These are phyloP conservation scores for Aureobasidium melanogenum DNA, from an alignment of 2,329 filamentous ascomycete genomes.

Conservation along the genomic window DNA sequence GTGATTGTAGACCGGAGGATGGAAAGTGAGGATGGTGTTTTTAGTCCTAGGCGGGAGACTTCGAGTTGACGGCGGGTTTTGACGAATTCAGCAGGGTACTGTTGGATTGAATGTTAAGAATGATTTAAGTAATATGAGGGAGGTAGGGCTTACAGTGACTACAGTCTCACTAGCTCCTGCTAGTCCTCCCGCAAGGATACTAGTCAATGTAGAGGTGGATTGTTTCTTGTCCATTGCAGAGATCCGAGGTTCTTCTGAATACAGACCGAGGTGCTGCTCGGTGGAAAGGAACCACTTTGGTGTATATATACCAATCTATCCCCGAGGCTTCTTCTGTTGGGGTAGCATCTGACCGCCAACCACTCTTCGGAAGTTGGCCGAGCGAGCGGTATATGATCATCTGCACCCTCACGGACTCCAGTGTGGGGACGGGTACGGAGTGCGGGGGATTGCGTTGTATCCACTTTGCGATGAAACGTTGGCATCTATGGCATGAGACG, in stretches of 20 bases:
- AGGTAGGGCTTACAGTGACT: background rate
- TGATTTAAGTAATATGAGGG: too few species aligned
- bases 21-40: constrained; percentile 5
- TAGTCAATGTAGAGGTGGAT: background rate
- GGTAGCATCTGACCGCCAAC: background rate
- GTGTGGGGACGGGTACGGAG: background rate
- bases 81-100: constrained; percentile 14
- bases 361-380: background rate
- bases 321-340: background rate
- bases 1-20: constrained; percentile 3
- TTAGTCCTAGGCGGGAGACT: background rate
- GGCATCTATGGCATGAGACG: background rate
- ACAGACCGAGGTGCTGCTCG: background rate
- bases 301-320: background rate
- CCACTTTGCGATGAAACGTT: background rate
- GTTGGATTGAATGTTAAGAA: background rate
- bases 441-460: background rate
- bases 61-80: constrained; percentile 14
- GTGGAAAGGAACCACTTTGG: background rate
- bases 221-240: background rate
- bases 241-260: background rate
- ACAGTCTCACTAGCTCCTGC: constrained; percentile 11
- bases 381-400: background rate
- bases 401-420: background rate
- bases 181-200: constrained; percentile 8